phyloP scores from a whole-genome alignment of 305 asterid species.

The Fraxinus baroniana region DNA sequence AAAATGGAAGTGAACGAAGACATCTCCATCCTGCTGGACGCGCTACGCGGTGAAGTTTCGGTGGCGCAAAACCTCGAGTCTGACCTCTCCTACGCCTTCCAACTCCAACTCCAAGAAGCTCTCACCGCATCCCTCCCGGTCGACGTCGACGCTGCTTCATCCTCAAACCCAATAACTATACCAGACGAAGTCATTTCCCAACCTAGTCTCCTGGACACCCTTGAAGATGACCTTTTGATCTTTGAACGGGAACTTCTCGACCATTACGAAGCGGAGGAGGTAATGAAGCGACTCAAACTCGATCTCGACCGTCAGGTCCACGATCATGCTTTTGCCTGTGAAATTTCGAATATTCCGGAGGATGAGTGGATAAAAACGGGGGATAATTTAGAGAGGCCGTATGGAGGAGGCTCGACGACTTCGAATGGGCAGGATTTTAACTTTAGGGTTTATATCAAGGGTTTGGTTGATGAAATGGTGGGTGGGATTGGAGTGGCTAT shows the following conservation, averaged over 20 bases:
- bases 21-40: conserved; percentile 30
- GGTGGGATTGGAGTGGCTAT: conserved; percentile 64
- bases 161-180: conserved; percentile 25
- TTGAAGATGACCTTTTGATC: conserved; percentile 37
- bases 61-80: conserved; percentile 24
- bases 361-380: conserved; percentile 45
- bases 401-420: conserved; percentile 36
- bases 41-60: conserved; percentile 33
- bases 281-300: conserved; percentile 27
- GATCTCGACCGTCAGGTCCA: conserved; percentile 60
- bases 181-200: conserved; percentile 30
- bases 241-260: conserved; percentile 40
- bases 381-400: conserved; percentile 42
- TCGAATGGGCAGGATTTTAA: conserved; percentile 18
- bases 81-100: conserved; percentile 40
- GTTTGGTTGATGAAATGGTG: conserved; percentile 32
- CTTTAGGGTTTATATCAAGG: conserved; percentile 56
- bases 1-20: conserved; percentile 2
- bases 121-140: conserved; percentile 43
- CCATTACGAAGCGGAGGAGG: conserved; percentile 30
- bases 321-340: conserved; percentile 59
- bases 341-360: conserved; percentile 48
- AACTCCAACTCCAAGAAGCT: conserved; percentile 65
- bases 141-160: conserved; percentile 13
- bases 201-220: conserved; percentile 23